Evolutionary conservation across 179 eudicot genomes (phyloP), one percentile per base, ranked within the genome.

Genomic region (Patellifolia procumbens): DNA sequence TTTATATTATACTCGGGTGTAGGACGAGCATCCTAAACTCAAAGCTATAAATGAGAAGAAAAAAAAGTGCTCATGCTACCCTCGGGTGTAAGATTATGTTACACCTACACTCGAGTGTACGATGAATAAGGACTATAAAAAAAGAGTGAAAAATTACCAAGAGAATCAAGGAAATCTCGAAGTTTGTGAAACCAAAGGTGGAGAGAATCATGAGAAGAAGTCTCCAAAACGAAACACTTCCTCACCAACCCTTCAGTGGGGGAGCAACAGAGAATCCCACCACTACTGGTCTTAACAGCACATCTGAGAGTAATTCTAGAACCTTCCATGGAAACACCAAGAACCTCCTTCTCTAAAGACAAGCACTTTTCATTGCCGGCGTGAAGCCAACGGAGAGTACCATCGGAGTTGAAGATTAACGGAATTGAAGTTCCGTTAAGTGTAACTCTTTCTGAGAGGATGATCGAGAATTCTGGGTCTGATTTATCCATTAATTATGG

Each of bases 251-350:
- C 35, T 39, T 71, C 79, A n/a, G 59, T 49, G 12, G 64, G 8
- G 10, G 56, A 75, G 34, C 79, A 67, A 78, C 93, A 88, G 43
- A 86, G 78, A 39, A 76, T 64, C 39, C 82, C 80, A 35, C 66
- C 81, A 0, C 70, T 67, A 37, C 70, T 68, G 1, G 53, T 49
- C 42, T 75, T 84, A 13, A 87, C 80, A n/a, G 81, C 83, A 13
- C 90, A 84, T 67, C 74, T 86, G 34, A 94, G 62, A 26, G 65
- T 79, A 69, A 94, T 85, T 78, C 77, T 85, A 3, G 82, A 78
- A 35, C 84, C 97, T 68, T 86, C 88, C 3, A 68, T 72, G 17
- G 87, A 80, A 78, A 92, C 86, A 0, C 98, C 94, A 22, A 94
- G 72, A 16, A 86, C 93, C 42, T 92, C 89, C 81, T 88, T 92